These are phyloP conservation scores for Aureobasidium sp. DNA, from an alignment of 2,329 filamentous ascomycete genomes.

Conservation along the genomic window DNA sequence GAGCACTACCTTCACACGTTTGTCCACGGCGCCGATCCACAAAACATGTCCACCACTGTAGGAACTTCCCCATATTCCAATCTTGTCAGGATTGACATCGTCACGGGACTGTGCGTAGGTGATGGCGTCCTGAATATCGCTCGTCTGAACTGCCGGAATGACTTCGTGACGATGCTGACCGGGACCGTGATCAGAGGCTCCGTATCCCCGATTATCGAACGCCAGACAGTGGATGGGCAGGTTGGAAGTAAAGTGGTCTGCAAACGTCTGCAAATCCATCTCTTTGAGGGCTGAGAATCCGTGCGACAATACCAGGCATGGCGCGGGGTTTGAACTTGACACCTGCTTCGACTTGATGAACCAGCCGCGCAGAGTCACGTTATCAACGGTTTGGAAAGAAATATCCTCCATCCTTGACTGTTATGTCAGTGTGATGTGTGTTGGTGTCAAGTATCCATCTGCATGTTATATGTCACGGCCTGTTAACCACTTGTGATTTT, in stretches of 20 bases:
- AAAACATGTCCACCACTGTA: slow-evolving; percentile 36
- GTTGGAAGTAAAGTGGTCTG: neutral
- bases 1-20: slow-evolving; percentile 22
- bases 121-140: slow-evolving; percentile 34
- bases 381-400: slow-evolving; percentile 6
- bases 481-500: too few relatives aligned
- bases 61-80: slow-evolving; percentile 34
- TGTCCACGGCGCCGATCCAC: slow-evolving; percentile 33
- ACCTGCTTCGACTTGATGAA: neutral
- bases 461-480: too few relatives aligned
- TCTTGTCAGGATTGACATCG: slow-evolving; percentile 28
- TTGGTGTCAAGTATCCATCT: too few relatives aligned
- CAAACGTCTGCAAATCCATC: slow-evolving; percentile 3
- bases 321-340: neutral
- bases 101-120: slow-evolving; percentile 29
- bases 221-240: slow-evolving; percentile 25
- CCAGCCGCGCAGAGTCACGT: slow-evolving; percentile 15
- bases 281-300: slow-evolving; percentile 7
- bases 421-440: too few relatives aligned
- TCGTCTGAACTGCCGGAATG: slow-evolving; percentile 25
- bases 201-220: slow-evolving; percentile 32
- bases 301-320: slow-evolving; percentile 13
- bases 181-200: slow-evolving; percentile 23
- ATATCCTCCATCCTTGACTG: neutral
- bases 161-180: slow-evolving; percentile 30